Percentiles rank a stretch among this genome's conserved stretches.
These are phyloP conservation scores for Pleodorina starrii DNA, from an alignment of 139 green algal species.

Conservation along the genomic window DNA sequence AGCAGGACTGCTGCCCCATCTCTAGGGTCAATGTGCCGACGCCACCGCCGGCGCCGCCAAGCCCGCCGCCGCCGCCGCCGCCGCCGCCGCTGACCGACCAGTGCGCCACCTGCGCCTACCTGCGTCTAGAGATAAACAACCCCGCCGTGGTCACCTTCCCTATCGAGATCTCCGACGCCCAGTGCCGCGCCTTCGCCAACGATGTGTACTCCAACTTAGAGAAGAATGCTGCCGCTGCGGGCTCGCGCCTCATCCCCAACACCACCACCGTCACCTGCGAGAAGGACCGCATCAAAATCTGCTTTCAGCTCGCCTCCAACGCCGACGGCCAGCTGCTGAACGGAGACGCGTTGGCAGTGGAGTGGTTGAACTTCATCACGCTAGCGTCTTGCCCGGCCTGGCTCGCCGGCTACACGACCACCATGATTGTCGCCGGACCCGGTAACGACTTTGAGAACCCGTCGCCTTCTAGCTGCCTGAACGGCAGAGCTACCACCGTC, in stretches of 20 bases:
- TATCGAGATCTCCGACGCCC: not conserved
- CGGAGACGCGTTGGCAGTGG: too few species aligned
- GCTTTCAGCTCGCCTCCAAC: not conserved
- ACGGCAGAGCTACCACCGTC: not conserved
- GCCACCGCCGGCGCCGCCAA: not conserved
- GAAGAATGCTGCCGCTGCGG: too few species aligned
- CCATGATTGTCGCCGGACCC: not conserved
- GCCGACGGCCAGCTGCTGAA: not conserved
- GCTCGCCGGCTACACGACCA: not conserved
- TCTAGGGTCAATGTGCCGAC: not conserved
- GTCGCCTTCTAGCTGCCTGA: not conserved
- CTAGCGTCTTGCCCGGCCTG: not conserved
- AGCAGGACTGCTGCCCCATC: constrained; percentile 26
- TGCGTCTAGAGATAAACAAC: not conserved
- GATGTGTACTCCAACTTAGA: not conserved
- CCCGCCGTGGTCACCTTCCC: not conserved
- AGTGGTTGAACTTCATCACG: not conserved
- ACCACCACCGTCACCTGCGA: not conserved
- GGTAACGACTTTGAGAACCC: not conserved
- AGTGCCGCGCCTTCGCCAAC: not conserved
- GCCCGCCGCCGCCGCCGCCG: not conserved
- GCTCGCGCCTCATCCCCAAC: too few species aligned
- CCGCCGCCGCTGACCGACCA: not conserved
- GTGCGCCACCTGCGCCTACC: not conserved
- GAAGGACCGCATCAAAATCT: not conserved